Conservation (phyloP, 2,329 filamentous ascomycete species). For the Cordyceps fumosorosea region DNA sequence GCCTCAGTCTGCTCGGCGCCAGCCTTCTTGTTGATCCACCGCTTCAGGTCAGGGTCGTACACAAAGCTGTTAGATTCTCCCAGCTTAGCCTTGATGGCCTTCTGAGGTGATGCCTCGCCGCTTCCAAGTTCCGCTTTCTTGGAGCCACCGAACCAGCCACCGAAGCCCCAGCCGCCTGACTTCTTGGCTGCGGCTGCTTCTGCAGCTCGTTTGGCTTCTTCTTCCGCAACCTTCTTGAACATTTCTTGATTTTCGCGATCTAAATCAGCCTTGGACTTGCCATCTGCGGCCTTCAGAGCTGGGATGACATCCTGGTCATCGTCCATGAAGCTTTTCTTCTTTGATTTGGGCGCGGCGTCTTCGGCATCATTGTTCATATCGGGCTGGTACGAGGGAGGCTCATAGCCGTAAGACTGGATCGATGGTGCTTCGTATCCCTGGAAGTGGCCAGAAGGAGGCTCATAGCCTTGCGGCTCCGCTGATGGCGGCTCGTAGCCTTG, state of each 20-base stretch:
- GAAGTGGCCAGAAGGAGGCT: constrained; percentile 6
- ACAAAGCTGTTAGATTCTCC: constrained; percentile 90
- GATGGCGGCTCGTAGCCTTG: constrained; percentile 1
- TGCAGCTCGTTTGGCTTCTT: constrained; percentile 59
- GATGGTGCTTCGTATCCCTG: constrained; percentile 54
- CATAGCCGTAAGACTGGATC: constrained; percentile 53
- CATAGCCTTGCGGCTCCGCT: background rate
- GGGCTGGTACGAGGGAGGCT: constrained; percentile 52
- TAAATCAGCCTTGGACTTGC: constrained; percentile 60
- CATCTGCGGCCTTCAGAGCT: constrained; percentile 35
- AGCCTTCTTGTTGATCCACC: constrained; percentile 96
- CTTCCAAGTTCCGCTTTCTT: constrained; percentile 35
- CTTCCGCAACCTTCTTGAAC: constrained; percentile 76
- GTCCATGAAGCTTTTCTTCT: constrained; percentile 76
- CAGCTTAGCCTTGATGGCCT: constrained; percentile 84
- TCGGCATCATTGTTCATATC: constrained; percentile 36
- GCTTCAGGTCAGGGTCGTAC: constrained; percentile 92
- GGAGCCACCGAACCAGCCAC: constrained; percentile 77
- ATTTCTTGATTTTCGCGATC: constrained; percentile 79
- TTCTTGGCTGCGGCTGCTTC: constrained; percentile 45
- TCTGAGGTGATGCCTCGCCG: constrained; percentile 42
- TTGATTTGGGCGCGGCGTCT: constrained; percentile 49
- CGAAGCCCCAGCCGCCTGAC: constrained; percentile 64
- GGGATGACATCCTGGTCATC: constrained; percentile 71
- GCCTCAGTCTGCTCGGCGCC: constrained; percentile 55